Base-by-base conservation (phyloP, 2,329 filamentous ascomycete species). In the Trichoderma sp. region DNA sequence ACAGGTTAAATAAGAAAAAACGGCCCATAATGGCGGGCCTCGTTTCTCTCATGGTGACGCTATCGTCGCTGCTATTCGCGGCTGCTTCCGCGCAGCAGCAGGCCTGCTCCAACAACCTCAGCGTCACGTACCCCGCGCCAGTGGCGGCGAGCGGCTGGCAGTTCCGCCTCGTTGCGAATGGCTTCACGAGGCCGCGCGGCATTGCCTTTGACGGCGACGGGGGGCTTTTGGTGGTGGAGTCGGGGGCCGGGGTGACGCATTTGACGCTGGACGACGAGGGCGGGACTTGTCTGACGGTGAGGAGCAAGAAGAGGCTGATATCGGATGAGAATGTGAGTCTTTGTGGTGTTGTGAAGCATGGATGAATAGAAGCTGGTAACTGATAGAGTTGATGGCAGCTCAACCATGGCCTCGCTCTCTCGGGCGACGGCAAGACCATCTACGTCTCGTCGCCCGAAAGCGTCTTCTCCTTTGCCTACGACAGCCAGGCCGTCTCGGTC, bases 401-500 rank as follows among this genome's bases (percentile, higher is more conserved):
- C 21, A 87, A 86, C 73, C 87, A 89, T 72, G 85, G 85, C 49
- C 80, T 89, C 61, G 83, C 86, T 32, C 74, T 89, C 24, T 86
- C 84, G 0, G 75, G 77, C 4, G 83, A 89, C 75, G 84, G 85
- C 65, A 81, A 78, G 51, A 87, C 82, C 2, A 75, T 89, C 65
- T 88, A 86, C 73, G 85, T 84, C 18, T 92, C 90, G 0, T 85
- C 84, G 2, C 75, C 83, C 6, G 81, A 85, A 59, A 80, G 82
- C n/a, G 88, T 91, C 39, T 90, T 83, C 74, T 81, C 86, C 2
- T 93, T 89, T 87, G 76, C 82, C 32, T 94, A 94, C 76, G 83
- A 91, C 75, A 79, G 86, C n/a, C 75, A 77, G 3, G 78, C 81
- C 10, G 81, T 80, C 59, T 83, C 84, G 4, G 82, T 87, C 54